A percentile compares a stretch with the other conserved stretches of the same genome.
These are phyloP conservation scores for Neurospora sp. DNA, from an alignment of 495 filamentous ascomycete genomes.

Conservation along the genomic window DNA sequence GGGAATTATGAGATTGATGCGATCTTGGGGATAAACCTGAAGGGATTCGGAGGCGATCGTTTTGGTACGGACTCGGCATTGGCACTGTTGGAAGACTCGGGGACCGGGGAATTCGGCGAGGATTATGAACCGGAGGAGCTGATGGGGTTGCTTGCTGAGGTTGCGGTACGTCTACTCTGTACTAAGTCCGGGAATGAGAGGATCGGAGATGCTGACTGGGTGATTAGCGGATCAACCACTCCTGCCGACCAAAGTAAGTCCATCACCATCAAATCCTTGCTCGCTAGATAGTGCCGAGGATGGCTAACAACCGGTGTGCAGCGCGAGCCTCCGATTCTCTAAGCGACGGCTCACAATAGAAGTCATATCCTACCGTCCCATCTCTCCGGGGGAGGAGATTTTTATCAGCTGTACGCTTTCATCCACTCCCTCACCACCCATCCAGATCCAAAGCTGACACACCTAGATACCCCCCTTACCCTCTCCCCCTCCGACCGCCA, in stretches of 20 bases:
- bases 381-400: slow-evolving; percentile 32
- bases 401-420: slow-evolving; percentile 28
- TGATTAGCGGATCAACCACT: slow-evolving; percentile 32
- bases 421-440: not conserved
- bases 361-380: slow-evolving; percentile 26
- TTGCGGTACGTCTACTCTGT: slow-evolving; percentile 14
- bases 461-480: slow-evolving; percentile 23
- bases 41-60: slow-evolving; percentile 12
- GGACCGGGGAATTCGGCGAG: not conserved
- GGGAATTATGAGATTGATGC: slow-evolving; percentile 28
- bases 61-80: not conserved
- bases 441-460: not conserved
- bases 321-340: slow-evolving; percentile 24
- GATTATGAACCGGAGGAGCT: slow-evolving; percentile 14
- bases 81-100: not conserved
- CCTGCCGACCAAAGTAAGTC: slow-evolving; percentile 33
- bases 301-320: slow-evolving; percentile 8
- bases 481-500: slow-evolving; percentile 15
- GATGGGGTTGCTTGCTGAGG: slow-evolving; percentile 27
- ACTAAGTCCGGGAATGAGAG: too few relatives aligned
- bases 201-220: not conserved
- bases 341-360: too few relatives aligned
- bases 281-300: not conserved
- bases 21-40: slow-evolving; percentile 29
- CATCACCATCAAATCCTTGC: not conserved